Percentiles rank a stretch among this genome's conserved stretches.
Evolutionary conservation across 1,139 yeast genomes (phyloP).

Genomic region (Yamadazyma atmosphaerica): DNA sequence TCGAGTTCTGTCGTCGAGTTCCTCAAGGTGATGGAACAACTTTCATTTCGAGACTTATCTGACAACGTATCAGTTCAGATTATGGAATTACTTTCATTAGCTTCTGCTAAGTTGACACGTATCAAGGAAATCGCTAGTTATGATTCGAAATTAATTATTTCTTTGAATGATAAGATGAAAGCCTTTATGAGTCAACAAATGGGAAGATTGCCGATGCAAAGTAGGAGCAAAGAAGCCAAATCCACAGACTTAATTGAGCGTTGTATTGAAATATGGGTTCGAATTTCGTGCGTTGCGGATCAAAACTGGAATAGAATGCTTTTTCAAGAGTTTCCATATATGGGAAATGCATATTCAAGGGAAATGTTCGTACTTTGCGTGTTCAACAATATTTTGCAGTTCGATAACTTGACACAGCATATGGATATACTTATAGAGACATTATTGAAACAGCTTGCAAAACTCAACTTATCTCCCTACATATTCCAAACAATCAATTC

Average conservation of each 20-base stretch:
- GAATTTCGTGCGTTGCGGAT: constrained; percentile 17
- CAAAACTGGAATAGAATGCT: constrained; percentile 40
- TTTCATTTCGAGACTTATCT: constrained; percentile 10
- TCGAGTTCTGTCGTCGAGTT: constrained; percentile 8
- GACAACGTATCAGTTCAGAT: constrained; percentile 13
- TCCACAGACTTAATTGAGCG: constrained; percentile 27
- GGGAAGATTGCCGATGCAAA: constrained; percentile 38
- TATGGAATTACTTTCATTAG: constrained; percentile 8
- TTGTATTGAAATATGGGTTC: constrained; percentile 32
- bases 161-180: constrained; percentile 6
- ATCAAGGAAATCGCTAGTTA: background rate
- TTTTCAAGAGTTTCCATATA: constrained; percentile 40
- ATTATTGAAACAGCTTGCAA: constrained; percentile 25
- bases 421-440: constrained; percentile 23
- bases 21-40: constrained; percentile 5
- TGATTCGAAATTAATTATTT: background rate
- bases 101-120: background rate
- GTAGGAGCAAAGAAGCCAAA: constrained; percentile 22
- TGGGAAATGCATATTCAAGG: constrained; percentile 42
- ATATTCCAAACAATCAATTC: constrained; percentile 23
- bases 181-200: constrained; percentile 24
- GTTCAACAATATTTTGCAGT: constrained; percentile 27
- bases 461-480: constrained; percentile 28
- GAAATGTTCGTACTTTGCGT: constrained; percentile 32
- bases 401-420: constrained; percentile 22